A percentile compares a stretch with the other conserved stretches of the same genome.
Evolutionary conservation across 2,329 filamentous ascomycete species (phyloP).

Genomic region (Albifimbria verrucaria): DNA sequence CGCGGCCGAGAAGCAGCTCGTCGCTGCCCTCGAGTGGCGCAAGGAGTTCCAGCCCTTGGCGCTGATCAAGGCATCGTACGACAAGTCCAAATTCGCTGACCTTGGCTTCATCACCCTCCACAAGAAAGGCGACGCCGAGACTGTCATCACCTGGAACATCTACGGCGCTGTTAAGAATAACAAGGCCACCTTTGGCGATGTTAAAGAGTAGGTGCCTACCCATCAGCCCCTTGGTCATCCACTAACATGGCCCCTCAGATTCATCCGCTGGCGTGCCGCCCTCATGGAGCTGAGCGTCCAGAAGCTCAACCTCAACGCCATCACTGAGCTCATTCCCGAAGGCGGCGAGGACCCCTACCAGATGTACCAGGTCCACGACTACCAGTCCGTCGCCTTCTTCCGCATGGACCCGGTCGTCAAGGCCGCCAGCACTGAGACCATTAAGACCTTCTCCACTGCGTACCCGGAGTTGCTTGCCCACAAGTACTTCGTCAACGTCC

Average conservation of each 20-base stretch:
- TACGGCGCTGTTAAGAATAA: conserved; percentile 84
- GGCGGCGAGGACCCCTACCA: conserved; percentile 80
- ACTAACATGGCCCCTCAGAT: conserved; percentile 62
- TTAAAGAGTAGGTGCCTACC: conserved; percentile 64
- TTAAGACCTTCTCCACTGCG: conserved; percentile 73
- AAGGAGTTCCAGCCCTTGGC: conserved; percentile 70
- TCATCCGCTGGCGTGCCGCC: conserved; percentile 84
- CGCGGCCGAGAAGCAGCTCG: conserved; percentile 75
- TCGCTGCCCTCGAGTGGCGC: conserved; percentile 78
- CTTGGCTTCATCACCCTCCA: conserved; percentile 81
- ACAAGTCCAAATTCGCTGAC: conserved; percentile 67
- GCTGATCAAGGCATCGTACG: conserved; percentile 61
- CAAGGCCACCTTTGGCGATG: conserved; percentile 78
- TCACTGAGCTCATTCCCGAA: conserved; percentile 68
- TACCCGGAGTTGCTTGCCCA: conserved; percentile 82
- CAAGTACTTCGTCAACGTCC: conserved; percentile 97
- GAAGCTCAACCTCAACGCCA: conserved; percentile 66
- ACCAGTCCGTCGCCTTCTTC: conserved; percentile 82
- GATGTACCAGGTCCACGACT: conserved; percentile 92
- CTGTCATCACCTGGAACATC: conserved; percentile 84
- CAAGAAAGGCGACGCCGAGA: conserved; percentile 48
- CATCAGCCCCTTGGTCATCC: conserved; percentile 7
- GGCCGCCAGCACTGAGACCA: conserved; percentile 73
- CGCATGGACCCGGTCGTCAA: conserved; percentile 75
- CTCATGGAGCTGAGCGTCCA: conserved; percentile 85